Evolutionary conservation across 805 yeast genomes (phyloP).

Genomic region (Saturnispora kantuleensis): DNA sequence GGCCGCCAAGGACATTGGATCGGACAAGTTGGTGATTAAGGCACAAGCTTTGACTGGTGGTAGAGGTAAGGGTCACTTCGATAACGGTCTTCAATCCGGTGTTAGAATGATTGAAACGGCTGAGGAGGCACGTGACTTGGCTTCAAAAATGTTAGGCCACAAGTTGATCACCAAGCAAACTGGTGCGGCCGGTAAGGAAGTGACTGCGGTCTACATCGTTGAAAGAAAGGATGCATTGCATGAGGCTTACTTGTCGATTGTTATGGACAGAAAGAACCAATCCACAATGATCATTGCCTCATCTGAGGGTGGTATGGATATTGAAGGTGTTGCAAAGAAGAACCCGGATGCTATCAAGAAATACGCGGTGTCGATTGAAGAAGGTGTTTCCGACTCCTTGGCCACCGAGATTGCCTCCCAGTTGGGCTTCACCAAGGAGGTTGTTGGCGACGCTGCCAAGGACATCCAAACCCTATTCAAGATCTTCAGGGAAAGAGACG

Average conservation of each 20-base stretch:
- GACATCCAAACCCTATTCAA: conserved; percentile 79
- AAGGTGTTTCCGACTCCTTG: conserved; percentile 69
- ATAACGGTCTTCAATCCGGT: conserved; percentile 93
- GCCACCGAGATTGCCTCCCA: conserved; percentile 70
- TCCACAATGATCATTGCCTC: conserved; percentile 92
- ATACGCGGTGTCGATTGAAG: conserved; percentile 64
- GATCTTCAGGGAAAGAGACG: conserved; percentile 84
- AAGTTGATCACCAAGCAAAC: conserved; percentile 96
- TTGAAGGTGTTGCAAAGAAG: conserved; percentile 93
- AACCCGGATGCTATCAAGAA: conserved; percentile 89
- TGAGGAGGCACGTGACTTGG: conserved; percentile 77
- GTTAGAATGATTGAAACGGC: conserved; percentile 81
- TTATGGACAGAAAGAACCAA: conserved; percentile 89
- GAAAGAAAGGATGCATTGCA: conserved; percentile 90
- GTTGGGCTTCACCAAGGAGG: conserved; percentile 71
- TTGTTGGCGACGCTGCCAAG: conserved; percentile 79
- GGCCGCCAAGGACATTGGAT: conserved; percentile 65
- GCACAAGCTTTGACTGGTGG: conserved; percentile 99
- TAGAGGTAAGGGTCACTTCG: conserved; percentile 98
- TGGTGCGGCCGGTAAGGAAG: conserved; percentile 94
- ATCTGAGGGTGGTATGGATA: conserved; percentile 99
- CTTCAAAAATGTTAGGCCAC: conserved; percentile 84
- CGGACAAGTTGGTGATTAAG: conserved; percentile 84
- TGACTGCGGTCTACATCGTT: conserved; percentile 90
- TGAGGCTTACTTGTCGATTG: conserved; percentile 91